A percentile compares a stretch with the other conserved stretches of the same genome.
These are phyloP conservation scores for Cryptococcus amylolentus DNA, from an alignment of 1,284 basidiomycete genomes.

Conservation along the genomic window DNA sequence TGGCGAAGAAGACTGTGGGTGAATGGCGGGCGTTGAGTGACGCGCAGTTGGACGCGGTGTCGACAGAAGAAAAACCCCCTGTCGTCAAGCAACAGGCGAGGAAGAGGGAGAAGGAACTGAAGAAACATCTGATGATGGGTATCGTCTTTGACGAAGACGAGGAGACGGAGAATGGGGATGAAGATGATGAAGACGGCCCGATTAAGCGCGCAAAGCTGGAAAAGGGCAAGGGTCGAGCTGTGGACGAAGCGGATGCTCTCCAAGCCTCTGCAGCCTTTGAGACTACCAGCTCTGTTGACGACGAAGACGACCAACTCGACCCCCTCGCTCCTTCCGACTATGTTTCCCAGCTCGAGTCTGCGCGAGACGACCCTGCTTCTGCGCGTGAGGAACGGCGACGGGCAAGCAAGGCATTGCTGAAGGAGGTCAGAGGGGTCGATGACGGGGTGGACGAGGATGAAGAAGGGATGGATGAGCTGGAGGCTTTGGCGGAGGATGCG, in stretches of 20 bases:
- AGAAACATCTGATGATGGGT: not conserved
- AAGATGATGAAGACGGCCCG: conserved; percentile 39
- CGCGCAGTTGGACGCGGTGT: conserved; percentile 49
- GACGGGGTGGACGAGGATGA: conserved; percentile 56
- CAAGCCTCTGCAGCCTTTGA: conserved; percentile 9
- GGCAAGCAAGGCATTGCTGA: conserved; percentile 14
- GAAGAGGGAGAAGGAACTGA: conserved; percentile 33
- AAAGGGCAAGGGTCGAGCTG: conserved; percentile 39
- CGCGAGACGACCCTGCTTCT: conserved; percentile 26
- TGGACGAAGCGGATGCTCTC: conserved; percentile 17
- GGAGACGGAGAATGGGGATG: conserved; percentile 40
- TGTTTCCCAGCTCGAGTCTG: conserved; percentile 55
- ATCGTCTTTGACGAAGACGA: conserved; percentile 34
- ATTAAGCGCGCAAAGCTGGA: conserved; percentile 5
- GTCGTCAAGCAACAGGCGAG: conserved; percentile 40
- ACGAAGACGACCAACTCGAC: conserved; percentile 46
- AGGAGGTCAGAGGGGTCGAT: conserved; percentile 10
- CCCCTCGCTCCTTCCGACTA: conserved; percentile 52
- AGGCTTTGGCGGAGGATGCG: conserved; percentile 1
- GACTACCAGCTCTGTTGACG: conserved; percentile 48
- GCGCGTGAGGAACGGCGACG: conserved; percentile 14
- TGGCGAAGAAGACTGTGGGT: conserved; percentile 77
- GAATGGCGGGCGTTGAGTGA: conserved; percentile 87
- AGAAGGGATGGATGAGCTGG: conserved; percentile 16
- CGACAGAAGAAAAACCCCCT: conserved; percentile 33